Evolutionary conservation across 495 filamentous ascomycete species (phyloP).

Genomic region (Bacidia rubella): DNA sequence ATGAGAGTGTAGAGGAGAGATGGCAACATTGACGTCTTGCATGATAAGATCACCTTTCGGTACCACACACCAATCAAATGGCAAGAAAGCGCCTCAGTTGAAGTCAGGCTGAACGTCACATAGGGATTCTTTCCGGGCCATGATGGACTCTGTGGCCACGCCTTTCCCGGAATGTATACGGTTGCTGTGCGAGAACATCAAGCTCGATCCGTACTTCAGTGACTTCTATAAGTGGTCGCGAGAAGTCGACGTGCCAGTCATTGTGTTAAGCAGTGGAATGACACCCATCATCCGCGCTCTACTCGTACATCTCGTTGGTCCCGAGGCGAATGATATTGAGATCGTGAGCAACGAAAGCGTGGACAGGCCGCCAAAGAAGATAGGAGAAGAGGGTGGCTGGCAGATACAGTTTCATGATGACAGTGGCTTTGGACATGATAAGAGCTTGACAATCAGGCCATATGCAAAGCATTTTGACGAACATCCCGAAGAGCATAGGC

Average conservation of each 20-base stretch:
- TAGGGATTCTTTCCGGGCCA: constrained; percentile 69
- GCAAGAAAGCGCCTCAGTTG: neutral
- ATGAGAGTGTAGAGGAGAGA: constrained; percentile 35
- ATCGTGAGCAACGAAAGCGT: constrained; percentile 77
- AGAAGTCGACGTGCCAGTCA: constrained; percentile 75
- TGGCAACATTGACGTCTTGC: constrained; percentile 59
- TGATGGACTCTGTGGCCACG: constrained; percentile 65
- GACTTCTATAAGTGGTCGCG: constrained; percentile 73
- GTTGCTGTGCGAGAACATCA: constrained; percentile 64
- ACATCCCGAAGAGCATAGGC: constrained; percentile 52
- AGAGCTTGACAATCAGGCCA: constrained; percentile 71
- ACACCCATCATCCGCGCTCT: constrained; percentile 76
- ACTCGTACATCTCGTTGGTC: constrained; percentile 62
- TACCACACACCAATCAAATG: constrained; percentile 18
- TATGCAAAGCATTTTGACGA: constrained; percentile 43
- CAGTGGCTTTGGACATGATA: constrained; percentile 85
- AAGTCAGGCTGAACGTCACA: constrained; percentile 4
- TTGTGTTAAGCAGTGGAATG: constrained; percentile 86
- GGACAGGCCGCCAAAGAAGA: constrained; percentile 52
- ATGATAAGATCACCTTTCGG: constrained; percentile 57
- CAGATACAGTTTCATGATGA: constrained; percentile 78
- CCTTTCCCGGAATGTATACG: constrained; percentile 72
- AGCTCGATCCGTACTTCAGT: constrained; percentile 72
- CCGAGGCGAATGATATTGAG: constrained; percentile 55
- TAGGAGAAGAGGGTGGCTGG: constrained; percentile 72